Base-by-base conservation (phyloP, 1,284 basidiomycete species). In the Sanghuangporus weigelae region DNA sequence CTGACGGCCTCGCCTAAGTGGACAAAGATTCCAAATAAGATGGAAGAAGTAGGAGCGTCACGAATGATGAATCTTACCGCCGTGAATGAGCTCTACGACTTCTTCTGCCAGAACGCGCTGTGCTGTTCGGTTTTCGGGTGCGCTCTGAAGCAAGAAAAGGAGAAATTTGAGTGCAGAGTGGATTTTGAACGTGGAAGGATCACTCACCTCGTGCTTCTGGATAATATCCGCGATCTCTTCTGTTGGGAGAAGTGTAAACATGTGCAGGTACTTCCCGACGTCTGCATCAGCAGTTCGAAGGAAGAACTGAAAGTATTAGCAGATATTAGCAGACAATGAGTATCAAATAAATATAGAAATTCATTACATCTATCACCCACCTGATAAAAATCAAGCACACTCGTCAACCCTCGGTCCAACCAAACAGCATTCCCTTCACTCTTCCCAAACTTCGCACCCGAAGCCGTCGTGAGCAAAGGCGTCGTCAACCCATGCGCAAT, bases 391-490 rank as follows among this genome's bases (percentile, higher is more conserved):
- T 96, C 94, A 68, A 92, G 90, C 10, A 91, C 83, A 67, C 88
- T 90, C 1, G 95, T 97, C 69, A 92, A 74, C 2, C 74, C 69
- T 31, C 82, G 76, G 70, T 96, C 87, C 42, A 98, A 77, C 92
- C 96, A 98, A 0, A 99, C 78, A 0, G 97, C 96, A 71, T 98
- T 99, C 0, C 96, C 96, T 0, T 94, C 92, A 67, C 90, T 93
- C 81, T 99, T 99, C 12, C 97, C 97, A 73, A 99, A 97, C 78
- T 99, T 99, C 70, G 94, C 92, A 1, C 97, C 97, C 0, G 82
- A 83, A 0, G 90, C 80, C 0, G 93, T 97, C 0, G 94, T 96
- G 35, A 99, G 81, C n/a, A 99, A 79, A 6, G 96, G 96, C 5
- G 96, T 92, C 0, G 96, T 99, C 51, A 99, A 75, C 0, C 95